phyloP scores from a whole-genome alignment of 2,329 filamentous ascomycete genomes.

The Fusarium sp. region DNA sequence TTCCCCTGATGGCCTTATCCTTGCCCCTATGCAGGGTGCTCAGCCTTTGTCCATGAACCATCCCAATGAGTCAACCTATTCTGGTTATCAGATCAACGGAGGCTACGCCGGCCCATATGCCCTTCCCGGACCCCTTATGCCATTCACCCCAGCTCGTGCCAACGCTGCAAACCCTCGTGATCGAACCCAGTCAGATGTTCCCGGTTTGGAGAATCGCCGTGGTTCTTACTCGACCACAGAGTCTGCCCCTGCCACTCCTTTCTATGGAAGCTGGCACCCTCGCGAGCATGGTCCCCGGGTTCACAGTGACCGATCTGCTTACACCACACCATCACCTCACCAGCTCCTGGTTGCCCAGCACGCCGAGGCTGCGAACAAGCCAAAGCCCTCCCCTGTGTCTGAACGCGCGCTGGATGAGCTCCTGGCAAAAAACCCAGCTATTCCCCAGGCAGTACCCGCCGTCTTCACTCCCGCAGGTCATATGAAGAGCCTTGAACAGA shows the following conservation, averaged over 20 bases:
- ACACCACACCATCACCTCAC: slow-evolving; percentile 74
- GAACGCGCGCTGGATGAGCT: slow-evolving; percentile 71
- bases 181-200: slow-evolving; percentile 64
- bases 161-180: slow-evolving; percentile 59
- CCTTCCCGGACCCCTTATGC: slow-evolving; percentile 56
- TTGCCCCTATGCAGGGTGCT: slow-evolving; percentile 51
- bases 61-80: slow-evolving; percentile 50
- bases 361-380: slow-evolving; percentile 56
- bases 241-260: slow-evolving; percentile 73
- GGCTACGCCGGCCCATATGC: slow-evolving; percentile 53
- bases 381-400: slow-evolving; percentile 51
- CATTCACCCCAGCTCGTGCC: slow-evolving; percentile 65
- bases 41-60: slow-evolving; percentile 53
- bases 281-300: slow-evolving; percentile 70
- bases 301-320: slow-evolving; percentile 70
- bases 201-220: slow-evolving; percentile 72
- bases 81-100: slow-evolving; percentile 48
- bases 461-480: slow-evolving; percentile 86
- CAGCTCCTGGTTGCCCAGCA: slow-evolving; percentile 60
- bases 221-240: slow-evolving; percentile 76
- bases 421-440: slow-evolving; percentile 79
- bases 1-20: slow-evolving; percentile 53
- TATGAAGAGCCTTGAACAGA: slow-evolving; percentile 91
- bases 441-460: slow-evolving; percentile 90
- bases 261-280: slow-evolving; percentile 64